A percentile compares a stretch with the other conserved stretches of the same genome.
Conservation (phyloP, 169 alveolate genomes). For the Cryptosporidium ubiquitum region DNA sequence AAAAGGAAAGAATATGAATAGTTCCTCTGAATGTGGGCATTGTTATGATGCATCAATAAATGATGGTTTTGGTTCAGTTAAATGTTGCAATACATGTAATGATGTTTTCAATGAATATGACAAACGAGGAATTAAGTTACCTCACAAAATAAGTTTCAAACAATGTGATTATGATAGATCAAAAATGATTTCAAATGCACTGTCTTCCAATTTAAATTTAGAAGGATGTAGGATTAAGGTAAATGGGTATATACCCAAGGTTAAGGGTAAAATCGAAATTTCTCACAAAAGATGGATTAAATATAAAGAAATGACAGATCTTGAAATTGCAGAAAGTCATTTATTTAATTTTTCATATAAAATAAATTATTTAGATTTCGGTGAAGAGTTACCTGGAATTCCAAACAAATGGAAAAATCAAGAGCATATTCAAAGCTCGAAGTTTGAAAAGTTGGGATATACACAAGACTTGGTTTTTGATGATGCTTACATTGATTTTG, state of each 20-base stretch:
- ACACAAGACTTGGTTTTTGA: slow-evolving; percentile 22
- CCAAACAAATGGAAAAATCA: slow-evolving; percentile 59
- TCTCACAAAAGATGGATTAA: slow-evolving; percentile 67
- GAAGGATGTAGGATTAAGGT: slow-evolving; percentile 49
- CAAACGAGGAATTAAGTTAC: slow-evolving; percentile 23
- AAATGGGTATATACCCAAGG: slow-evolving; percentile 55
- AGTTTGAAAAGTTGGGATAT: slow-evolving; percentile 4
- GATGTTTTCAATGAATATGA: slow-evolving; percentile 46
- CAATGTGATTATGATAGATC: slow-evolving; percentile 47
- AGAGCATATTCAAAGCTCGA: slow-evolving; percentile 20
- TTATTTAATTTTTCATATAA: slow-evolving; percentile 50
- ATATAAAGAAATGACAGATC: slow-evolving; percentile 60
- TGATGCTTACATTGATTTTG: slow-evolving; percentile 54
- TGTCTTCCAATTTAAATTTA: slow-evolving; percentile 33
- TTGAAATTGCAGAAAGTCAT: slow-evolving; percentile 61
- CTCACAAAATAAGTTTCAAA: slow-evolving; percentile 32
- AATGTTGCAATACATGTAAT: slow-evolving; percentile 58
- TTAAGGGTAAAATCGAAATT: slow-evolving; percentile 52
- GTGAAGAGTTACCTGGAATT: slow-evolving; percentile 56
- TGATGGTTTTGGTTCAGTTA: background rate
- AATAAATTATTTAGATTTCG: slow-evolving; percentile 39
- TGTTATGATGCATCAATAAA: slow-evolving; percentile 58
- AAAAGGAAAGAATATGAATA: background rate
- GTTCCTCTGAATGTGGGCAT: slow-evolving; percentile 31
- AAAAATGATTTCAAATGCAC: background rate